Conservation (phyloP, 2,329 filamentous ascomycete genomes). For the Biscogniauxia marginata region DNA sequence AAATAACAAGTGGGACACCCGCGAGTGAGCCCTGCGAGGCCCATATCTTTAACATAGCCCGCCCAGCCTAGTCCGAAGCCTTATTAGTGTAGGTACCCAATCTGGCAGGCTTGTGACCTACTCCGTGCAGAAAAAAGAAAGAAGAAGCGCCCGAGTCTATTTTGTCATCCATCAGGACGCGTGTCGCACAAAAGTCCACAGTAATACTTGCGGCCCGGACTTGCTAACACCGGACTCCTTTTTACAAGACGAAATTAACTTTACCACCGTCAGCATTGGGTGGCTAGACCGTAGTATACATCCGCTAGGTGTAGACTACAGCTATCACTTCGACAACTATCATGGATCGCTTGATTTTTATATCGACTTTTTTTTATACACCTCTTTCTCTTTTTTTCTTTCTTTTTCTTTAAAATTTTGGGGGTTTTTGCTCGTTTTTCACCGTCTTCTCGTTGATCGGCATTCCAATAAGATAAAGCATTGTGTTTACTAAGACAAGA, state of each 20-base stretch:
- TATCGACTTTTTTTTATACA: too few species aligned
- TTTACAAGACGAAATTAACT: background rate
- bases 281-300: too few species aligned
- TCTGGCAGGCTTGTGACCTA: background rate
- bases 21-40: background rate
- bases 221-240: background rate
- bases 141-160: background rate
- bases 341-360: too few species aligned
- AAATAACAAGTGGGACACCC: background rate
- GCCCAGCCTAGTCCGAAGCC: background rate
- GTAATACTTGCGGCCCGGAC: background rate
- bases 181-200: background rate
- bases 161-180: background rate
- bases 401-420: background rate
- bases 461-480: background rate
- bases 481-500: background rate
- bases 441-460: background rate
- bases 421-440: too few species aligned
- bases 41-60: background rate
- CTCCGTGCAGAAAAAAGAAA: background rate
- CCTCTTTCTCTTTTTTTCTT: background rate
- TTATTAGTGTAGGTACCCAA: background rate
- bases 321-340: too few species aligned
- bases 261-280: background rate
- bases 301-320: too few species aligned